Evolutionary conservation across 129 eudicot species (phyloP).

Genomic region (Flaveria brownii): DNA sequence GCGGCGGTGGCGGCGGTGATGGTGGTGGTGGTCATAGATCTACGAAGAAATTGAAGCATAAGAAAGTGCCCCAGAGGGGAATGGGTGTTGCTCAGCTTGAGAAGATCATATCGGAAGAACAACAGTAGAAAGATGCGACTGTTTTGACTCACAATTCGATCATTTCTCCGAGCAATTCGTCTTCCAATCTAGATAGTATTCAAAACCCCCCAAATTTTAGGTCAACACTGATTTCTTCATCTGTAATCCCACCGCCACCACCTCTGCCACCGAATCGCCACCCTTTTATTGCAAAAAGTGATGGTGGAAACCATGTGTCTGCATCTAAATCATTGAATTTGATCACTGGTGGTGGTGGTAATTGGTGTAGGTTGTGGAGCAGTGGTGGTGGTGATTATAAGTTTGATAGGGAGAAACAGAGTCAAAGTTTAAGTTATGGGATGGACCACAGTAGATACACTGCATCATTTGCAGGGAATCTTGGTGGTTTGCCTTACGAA

Average conservation of each 20-base stretch:
- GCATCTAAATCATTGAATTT: constrained; percentile 33
- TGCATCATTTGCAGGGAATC: too few relatives aligned
- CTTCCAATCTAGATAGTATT: constrained; percentile 40
- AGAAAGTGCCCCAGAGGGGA: too few relatives aligned
- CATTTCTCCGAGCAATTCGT: constrained; percentile 43
- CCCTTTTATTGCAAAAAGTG: constrained; percentile 38
- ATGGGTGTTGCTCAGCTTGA: too few relatives aligned
- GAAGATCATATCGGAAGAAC: constrained; percentile 44
- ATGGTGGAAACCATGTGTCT: constrained; percentile 26
- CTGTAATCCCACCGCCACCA: constrained; percentile 41
- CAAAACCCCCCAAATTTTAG: constrained; percentile 42
- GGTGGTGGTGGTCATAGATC: constrained; percentile 21
- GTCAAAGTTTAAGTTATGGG: constrained; percentile 20
- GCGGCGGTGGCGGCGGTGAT: background rate
- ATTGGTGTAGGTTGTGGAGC: constrained; percentile 55
- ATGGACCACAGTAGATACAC: too few relatives aligned
- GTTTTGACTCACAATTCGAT: constrained; percentile 40
- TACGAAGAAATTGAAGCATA: too few relatives aligned
- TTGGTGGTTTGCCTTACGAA: too few relatives aligned
- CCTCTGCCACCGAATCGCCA: constrained; percentile 41
- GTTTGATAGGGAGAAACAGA: constrained; percentile 47
- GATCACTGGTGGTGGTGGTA: constrained; percentile 24
- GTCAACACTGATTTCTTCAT: constrained; percentile 23
- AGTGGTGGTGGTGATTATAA: constrained; percentile 53
- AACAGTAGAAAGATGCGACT: constrained; percentile 48